Evolutionary conservation across 805 yeast species (phyloP).

Genomic region (Lipomyces chichibuensis): DNA sequence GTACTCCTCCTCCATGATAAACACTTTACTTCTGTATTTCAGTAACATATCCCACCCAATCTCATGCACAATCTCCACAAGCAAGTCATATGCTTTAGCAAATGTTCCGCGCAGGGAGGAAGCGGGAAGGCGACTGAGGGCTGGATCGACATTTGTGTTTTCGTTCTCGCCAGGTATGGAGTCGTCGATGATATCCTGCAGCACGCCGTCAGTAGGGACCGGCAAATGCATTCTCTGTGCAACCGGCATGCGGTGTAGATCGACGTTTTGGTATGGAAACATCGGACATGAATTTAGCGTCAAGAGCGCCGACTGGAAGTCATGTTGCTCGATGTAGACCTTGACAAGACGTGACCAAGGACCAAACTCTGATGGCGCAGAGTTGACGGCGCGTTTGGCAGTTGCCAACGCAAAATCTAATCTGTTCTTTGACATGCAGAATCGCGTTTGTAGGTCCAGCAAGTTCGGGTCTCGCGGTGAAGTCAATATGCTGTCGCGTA

Average conservation of each 20-base stretch:
- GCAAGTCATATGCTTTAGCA: conserved; percentile 64
- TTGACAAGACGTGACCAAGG: conserved; percentile 70
- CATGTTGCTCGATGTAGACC: conserved; percentile 59
- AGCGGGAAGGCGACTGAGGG: conserved; percentile 56
- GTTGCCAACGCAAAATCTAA: conserved; percentile 59
- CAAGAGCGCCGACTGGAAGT: conserved; percentile 60
- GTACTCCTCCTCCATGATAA: conserved; percentile 80
- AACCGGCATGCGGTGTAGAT: conserved; percentile 50
- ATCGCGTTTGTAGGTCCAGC: conserved; percentile 64
- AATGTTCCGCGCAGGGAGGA: conserved; percentile 58
- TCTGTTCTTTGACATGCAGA: conserved; percentile 58
- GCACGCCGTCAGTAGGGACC: conserved; percentile 57
- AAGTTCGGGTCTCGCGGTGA: conserved; percentile 62
- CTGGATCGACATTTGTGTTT: conserved; percentile 49
- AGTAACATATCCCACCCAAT: conserved; percentile 85
- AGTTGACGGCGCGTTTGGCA: conserved; percentile 62
- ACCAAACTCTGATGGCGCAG: conserved; percentile 75
- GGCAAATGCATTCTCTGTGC: conserved; percentile 54
- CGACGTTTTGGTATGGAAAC: conserved; percentile 54
- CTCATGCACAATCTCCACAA: conserved; percentile 66
- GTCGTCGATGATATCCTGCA: conserved; percentile 48
- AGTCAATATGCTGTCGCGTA: conserved; percentile 48
- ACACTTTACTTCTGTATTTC: conserved; percentile 65
- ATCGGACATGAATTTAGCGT: conserved; percentile 78
- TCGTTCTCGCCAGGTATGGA: conserved; percentile 35